Evolutionary conservation across 148 eudicot species (phyloP).

Genomic region (Chenopodium album): DNA sequence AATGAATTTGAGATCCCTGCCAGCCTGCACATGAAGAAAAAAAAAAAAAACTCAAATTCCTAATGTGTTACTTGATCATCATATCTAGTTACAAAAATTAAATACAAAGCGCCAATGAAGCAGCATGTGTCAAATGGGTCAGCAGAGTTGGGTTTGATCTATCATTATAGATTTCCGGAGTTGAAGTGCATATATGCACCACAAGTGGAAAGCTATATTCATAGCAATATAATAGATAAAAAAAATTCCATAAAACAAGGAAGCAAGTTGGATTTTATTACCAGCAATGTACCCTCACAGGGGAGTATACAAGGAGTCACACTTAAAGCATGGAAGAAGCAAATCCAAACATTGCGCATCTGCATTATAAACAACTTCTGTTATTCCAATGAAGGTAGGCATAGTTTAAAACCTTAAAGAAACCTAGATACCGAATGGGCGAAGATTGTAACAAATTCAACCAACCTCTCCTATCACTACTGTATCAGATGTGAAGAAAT

Average conservation of each 20-base stretch:
- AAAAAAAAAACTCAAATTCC: not conserved
- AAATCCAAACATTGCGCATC: conserved; percentile 82
- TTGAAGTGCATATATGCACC: not conserved
- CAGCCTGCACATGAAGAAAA: conserved; percentile 57
- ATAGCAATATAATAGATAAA: not conserved
- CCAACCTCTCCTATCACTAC: conserved; percentile 70
- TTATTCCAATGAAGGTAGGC: not conserved
- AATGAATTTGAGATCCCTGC: conserved; percentile 76
- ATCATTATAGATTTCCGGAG: not conserved
- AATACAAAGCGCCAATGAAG: not conserved
- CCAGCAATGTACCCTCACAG: conserved; percentile 96
- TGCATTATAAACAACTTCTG: conserved; percentile 33
- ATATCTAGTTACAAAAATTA: not conserved
- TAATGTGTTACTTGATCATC: not conserved
- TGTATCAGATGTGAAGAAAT: conserved; percentile 70
- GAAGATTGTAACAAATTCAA: not conserved
- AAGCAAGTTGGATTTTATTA: conserved; percentile 20
- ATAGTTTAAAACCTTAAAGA: not conserved
- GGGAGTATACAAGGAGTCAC: conserved; percentile 75
- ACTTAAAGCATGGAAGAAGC: conserved; percentile 65
- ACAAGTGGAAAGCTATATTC: not conserved
- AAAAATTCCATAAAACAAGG: too few species aligned
- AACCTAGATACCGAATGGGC: not conserved
- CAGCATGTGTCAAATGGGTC: not conserved
- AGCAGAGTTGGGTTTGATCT: not conserved